Evolutionary conservation across 148 eudicot species (phyloP).

Genomic region (Linanthus parryae): DNA sequence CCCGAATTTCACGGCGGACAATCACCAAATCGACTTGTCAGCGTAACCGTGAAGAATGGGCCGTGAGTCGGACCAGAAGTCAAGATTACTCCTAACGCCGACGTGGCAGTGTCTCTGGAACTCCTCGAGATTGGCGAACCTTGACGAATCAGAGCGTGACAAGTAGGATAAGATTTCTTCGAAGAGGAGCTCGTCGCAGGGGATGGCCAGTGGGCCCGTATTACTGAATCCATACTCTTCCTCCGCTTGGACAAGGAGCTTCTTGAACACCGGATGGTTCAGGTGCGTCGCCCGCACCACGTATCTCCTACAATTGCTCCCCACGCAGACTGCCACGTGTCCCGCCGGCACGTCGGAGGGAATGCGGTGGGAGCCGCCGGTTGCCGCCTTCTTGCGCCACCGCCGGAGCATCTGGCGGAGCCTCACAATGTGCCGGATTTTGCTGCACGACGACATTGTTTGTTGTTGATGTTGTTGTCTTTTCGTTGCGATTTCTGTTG

Average conservation of each 20-base stretch:
- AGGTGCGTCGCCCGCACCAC: conserved; percentile 54
- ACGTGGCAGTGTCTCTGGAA: conserved; percentile 51
- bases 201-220: conserved; percentile 61
- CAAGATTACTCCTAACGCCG: conserved; percentile 19
- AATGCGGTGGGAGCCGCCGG: conserved; percentile 14
- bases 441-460: conserved; percentile 51
- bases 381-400: conserved; percentile 55
- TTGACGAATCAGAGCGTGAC: conserved; percentile 36
- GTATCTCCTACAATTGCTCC: conserved; percentile 38
- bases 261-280: conserved; percentile 71
- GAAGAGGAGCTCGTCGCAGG: conserved; percentile 71
- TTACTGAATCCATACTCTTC: conserved; percentile 66
- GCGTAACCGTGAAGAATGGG: conserved; percentile 55
- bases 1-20: too few species aligned
- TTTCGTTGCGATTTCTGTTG: not conserved
- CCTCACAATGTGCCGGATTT: conserved; percentile 67
- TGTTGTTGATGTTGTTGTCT: not conserved
- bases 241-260: conserved; percentile 51
- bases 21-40: too few species aligned
- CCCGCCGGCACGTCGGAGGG: conserved; percentile 84
- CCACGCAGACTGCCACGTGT: conserved; percentile 70
- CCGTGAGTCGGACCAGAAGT: conserved; percentile 47
- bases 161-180: conserved; percentile 63
- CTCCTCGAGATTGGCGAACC: conserved; percentile 52
- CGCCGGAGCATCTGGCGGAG: conserved; percentile 60